Percentiles rank a stretch among this genome's conserved stretches.
Evolutionary conservation across 305 asterid species (phyloP).

Genomic region (Monarda citriodora): DNA sequence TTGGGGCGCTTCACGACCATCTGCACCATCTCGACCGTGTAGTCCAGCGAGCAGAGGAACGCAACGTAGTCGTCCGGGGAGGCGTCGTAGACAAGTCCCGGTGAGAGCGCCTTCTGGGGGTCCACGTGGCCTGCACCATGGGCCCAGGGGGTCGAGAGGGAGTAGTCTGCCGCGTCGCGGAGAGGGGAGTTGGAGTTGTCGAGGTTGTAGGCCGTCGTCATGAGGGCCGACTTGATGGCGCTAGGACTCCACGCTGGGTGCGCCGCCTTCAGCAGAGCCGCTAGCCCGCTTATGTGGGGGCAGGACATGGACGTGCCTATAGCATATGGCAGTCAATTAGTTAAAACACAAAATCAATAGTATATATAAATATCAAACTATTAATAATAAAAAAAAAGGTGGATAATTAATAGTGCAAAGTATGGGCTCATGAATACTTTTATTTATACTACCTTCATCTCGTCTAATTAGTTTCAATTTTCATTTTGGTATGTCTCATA

Average conservation of each 20-base stretch:
- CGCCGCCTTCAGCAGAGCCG: conserved; percentile 74
- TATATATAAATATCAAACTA: too few species aligned
- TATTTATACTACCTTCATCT: too few species aligned
- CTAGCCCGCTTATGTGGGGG: conserved; percentile 79
- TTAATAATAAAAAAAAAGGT: too few species aligned
- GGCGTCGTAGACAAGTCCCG: conserved; percentile 83
- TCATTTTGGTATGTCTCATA: too few species aligned
- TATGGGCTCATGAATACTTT: too few species aligned
- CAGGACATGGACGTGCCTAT: conserved; percentile 97
- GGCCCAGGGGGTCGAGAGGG: conserved; percentile 65
- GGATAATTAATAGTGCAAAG: too few species aligned
- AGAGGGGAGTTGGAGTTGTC: conserved; percentile 73
- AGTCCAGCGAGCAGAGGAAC: conserved; percentile 84
- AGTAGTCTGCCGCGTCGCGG: conserved; percentile 57
- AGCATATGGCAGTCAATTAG: neutral
- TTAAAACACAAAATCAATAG: conserved; percentile 1
- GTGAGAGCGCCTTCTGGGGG: conserved; percentile 79
- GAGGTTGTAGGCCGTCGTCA: conserved; percentile 68
- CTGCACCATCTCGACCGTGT: conserved; percentile 43
- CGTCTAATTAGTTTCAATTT: too few species aligned
- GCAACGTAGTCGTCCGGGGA: conserved; percentile 55
- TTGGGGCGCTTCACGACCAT: conserved; percentile 49
- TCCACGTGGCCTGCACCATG: conserved; percentile 91
- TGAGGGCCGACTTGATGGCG: conserved; percentile 75
- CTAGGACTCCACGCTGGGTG: conserved; percentile 90